phyloP scores from a whole-genome alignment of 1,284 basidiomycete species.

The Trichosporon sp. region DNA sequence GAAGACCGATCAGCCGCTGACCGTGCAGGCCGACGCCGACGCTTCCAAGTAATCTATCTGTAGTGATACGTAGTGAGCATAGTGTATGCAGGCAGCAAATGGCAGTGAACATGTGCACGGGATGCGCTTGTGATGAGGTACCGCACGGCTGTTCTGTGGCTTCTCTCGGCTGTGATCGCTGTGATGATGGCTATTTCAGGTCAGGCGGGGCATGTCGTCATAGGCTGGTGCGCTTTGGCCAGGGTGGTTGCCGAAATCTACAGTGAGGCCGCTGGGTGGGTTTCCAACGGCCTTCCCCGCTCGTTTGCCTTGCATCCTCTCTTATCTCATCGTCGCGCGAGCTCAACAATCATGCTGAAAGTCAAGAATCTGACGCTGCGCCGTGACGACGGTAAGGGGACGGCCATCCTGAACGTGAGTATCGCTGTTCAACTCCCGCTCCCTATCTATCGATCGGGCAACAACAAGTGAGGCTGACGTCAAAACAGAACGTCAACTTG shows the following conservation, averaged over 20 bases:
- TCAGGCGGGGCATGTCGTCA: slow-evolving; percentile 7
- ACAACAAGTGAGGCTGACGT: not conserved
- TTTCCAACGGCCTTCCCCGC: not conserved
- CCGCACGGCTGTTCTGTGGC: not conserved
- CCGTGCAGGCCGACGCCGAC: not conserved
- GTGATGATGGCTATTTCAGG: not conserved
- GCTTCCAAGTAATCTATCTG: not conserved
- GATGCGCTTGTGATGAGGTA: no score
- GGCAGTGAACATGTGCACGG: not conserved
- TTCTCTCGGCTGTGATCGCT: not conserved
- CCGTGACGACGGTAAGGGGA: slow-evolving; percentile 34
- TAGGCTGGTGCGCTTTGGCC: not conserved
- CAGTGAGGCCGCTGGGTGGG: not conserved
- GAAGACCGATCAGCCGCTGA: not conserved
- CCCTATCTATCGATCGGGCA: not conserved
- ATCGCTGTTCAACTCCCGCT: no score
- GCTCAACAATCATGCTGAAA: slow-evolving; percentile 13
- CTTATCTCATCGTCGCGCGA: not conserved
- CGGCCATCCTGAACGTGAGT: slow-evolving; percentile 36
- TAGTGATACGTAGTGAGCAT: not conserved
- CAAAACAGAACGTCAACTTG: slow-evolving; percentile 54
- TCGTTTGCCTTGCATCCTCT: not conserved
- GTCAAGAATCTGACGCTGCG: slow-evolving; percentile 29
- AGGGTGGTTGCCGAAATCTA: not conserved
- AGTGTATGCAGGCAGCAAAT: not conserved